Base-by-base conservation (phyloP, 352 stramenopile genomes). In the Globisporangium yorkense region DNA sequence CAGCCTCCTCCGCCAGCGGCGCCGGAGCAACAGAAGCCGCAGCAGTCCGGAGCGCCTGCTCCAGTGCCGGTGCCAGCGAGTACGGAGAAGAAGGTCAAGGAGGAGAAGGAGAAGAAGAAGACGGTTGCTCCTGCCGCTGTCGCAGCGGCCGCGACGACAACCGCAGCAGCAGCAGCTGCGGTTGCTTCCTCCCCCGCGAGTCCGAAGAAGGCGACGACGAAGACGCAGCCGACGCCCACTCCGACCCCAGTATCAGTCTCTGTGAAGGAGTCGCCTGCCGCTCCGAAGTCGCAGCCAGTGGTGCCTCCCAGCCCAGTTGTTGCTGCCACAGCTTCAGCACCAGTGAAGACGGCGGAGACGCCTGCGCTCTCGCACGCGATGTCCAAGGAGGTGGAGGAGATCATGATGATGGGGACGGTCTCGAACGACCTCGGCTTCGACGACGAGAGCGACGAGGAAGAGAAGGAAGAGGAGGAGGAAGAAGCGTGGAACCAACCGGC, bases 341-440 rank as follows among this genome's bases (percentile, higher is more conserved):
- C 46, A 35, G 18, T 16, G 20, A 35, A n/a, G 18, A 43, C n/a
- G 18, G 13, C 10, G 2, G 37, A 43, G 37, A 43, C 16, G 37
- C 37, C 37, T 13, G 37, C 5, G 35, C 51, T 64, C 43, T 49
- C 37, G 13, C 52, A 64, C 35, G 24, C 51, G 8, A 13, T 64
- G 21, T 64, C 58, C 7, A 54, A 64, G 45, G 43, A 69, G 16
- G 58, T 65, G 16, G 60, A 61, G 29, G 46, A 68, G 33, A 70
- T 67, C 31, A 66, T 70, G 62, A 57, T 66, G 35, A 68, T 80
- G 50, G 76, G 68, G 21, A 63, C 72, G 0, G 71, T 54, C 24
- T 62, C 70, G 31, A 83, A 85, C 39, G 73, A 85, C 35, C 55
- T 85, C n/a, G 73, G 73, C 37, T 77, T 80, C 45, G 75, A 67